Evolutionary conservation across 345 rosid species (phyloP), one percentile per base, ranked within the genome.

Genomic region (Erucastrum elatum): DNA sequence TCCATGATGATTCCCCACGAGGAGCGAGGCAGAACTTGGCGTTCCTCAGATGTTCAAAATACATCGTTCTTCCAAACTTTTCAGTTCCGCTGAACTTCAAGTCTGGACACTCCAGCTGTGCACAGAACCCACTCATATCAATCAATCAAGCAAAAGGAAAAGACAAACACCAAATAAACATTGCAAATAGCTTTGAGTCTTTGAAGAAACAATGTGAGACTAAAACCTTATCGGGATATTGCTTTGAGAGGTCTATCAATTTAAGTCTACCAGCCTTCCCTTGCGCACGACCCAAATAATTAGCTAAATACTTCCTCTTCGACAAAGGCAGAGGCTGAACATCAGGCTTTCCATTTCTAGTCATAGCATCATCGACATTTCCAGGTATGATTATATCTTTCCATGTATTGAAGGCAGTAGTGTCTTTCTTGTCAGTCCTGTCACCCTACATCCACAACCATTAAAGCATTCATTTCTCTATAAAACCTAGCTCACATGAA

Each of bases 11-110:
- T 77, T 93, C 97, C 65, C 99, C 98, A 10, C 98, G 91, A 30
- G 99, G 99, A 67, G 96, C 96, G 16, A 93, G 93, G 83, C 99
- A 95, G 84, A 95, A 95, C 85, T 90, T 95, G 35, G 99, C 93
- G 73, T 90, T 87, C 76, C 90, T 87, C 53, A 95, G 84, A 85
- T 95, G 98, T 75, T 91, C 88, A 85, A 95, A 95, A 79, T 95
- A 95, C 56, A 90, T 96, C n/a, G 85, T 70, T 83, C 88, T 90
- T 78, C 91, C 94, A 34, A 90, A 81, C 84, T 93, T 95, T 34
- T 88, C 90, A 2, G 94, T 83, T 74, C 99, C 99, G n/a, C 91
- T 90, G 71, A 95, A 85, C 91, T 95, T 89, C 88, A 95, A 81
- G 75, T 93, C 96, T 78, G 97, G 98, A 86, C 87, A 91, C 87